These are phyloP conservation scores for Eutypella sp. DNA, from an alignment of 2,329 filamentous ascomycete species.

Conservation along the genomic window DNA sequence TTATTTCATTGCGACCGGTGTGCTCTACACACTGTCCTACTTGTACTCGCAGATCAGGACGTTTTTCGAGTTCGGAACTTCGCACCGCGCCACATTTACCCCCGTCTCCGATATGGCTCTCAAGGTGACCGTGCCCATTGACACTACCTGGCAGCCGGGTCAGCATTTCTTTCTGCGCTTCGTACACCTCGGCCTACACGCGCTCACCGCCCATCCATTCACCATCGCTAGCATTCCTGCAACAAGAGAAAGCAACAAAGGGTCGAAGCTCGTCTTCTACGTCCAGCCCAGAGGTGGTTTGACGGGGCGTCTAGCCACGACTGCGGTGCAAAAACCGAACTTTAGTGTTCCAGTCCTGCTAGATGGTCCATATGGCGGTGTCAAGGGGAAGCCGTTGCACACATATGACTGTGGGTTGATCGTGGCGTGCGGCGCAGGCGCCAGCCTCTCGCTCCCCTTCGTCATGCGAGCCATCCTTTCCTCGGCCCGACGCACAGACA, in stretches of 20 bases:
- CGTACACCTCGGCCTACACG: constrained; percentile 35
- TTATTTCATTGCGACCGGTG: constrained; percentile 54
- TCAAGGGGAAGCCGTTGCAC: constrained; percentile 31
- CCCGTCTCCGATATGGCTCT: constrained; percentile 36
- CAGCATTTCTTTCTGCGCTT: constrained; percentile 55
- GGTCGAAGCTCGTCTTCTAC: constrained; percentile 46
- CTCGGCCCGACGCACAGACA: constrained; percentile 4
- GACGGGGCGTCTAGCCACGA: constrained; percentile 39
- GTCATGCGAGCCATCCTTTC: constrained; percentile 34
- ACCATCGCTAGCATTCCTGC: constrained; percentile 47
- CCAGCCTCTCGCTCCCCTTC: constrained; percentile 45
- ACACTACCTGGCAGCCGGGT: constrained; percentile 43
- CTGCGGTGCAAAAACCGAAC: constrained; percentile 32
- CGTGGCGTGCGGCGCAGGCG: constrained; percentile 52
- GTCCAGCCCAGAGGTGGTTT: constrained; percentile 45
- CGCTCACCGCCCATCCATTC: constrained; percentile 48
- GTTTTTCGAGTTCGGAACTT: constrained; percentile 44
- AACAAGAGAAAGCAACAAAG: constrained; percentile 8
- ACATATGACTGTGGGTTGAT: constrained; percentile 40
- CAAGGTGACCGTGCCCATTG: constrained; percentile 37
- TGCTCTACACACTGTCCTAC: constrained; percentile 45
- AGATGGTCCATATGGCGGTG: constrained; percentile 56
- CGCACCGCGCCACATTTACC: constrained; percentile 35
- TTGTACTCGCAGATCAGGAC: constrained; percentile 41
- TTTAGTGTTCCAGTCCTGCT: constrained; percentile 40